Evolutionary conservation across 805 yeast genomes (phyloP).

Genomic region (Candida nitratophila): DNA sequence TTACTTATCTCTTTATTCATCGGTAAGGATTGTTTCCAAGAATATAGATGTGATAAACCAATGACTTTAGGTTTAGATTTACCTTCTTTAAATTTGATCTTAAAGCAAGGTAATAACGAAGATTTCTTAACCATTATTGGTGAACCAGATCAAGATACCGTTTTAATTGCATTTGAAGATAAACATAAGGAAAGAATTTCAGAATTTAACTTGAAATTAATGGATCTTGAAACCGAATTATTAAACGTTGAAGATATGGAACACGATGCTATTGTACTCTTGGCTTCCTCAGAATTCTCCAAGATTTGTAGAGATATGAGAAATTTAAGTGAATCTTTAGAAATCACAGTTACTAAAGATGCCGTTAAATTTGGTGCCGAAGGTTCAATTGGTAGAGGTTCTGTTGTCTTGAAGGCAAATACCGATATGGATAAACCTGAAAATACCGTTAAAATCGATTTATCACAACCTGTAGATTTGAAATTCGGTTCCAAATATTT

Average conservation of each 20-base stretch:
- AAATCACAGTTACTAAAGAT: constrained; percentile 83
- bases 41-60: constrained; percentile 92
- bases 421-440: constrained; percentile 78
- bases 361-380: constrained; percentile 83
- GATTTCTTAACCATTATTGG: constrained; percentile 86
- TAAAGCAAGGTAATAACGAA: constrained; percentile 85
- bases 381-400: constrained; percentile 89
- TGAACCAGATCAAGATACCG: constrained; percentile 76
- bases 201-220: constrained; percentile 83
- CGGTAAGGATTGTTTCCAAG: constrained; percentile 82
- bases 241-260: constrained; percentile 91
- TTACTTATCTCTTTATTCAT: constrained; percentile 81
- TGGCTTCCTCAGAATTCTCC: constrained; percentile 87
- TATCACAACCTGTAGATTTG: constrained; percentile 81
- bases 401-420: constrained; percentile 77
- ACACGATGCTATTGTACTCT: constrained; percentile 74
- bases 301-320: constrained; percentile 84
- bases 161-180: constrained; percentile 84
- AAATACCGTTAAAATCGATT: constrained; percentile 63
- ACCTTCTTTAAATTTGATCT: constrained; percentile 78
- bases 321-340: constrained; percentile 80
- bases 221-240: constrained; percentile 96
- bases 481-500: constrained; percentile 90
- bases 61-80: constrained; percentile 88
- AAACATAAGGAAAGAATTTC: constrained; percentile 84